phyloP scores from a whole-genome alignment of 306 rosid genomes.

The Vigna hirtella region DNA sequence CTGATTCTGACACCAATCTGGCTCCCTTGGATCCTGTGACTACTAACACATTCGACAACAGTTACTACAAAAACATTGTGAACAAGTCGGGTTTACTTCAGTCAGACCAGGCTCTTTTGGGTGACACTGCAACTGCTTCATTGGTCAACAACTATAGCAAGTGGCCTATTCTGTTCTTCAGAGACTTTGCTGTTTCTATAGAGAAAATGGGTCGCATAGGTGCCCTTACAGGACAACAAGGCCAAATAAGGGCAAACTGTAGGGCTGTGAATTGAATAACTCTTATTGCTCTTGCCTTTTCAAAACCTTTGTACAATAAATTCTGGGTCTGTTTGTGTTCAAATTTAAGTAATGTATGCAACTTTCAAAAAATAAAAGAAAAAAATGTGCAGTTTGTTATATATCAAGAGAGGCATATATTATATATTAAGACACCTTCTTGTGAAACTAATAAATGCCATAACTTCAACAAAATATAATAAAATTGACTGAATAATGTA shows the following conservation, averaged over 20 bases:
- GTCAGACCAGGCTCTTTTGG: slow-evolving; percentile 81
- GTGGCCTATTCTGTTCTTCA: slow-evolving; percentile 60
- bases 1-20: slow-evolving; percentile 67
- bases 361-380: too few relatives aligned
- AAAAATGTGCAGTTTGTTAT: too few relatives aligned
- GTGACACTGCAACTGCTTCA: slow-evolving; percentile 61
- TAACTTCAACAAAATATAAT: too few relatives aligned
- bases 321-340: background rate
- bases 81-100: slow-evolving; percentile 74
- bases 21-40: slow-evolving; percentile 68
- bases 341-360: background rate
- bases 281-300: background rate
- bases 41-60: slow-evolving; percentile 67
- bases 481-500: too few relatives aligned
- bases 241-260: slow-evolving; percentile 76
- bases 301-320: background rate
- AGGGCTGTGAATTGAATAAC: slow-evolving; percentile 59
- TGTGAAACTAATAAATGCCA: too few relatives aligned
- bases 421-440: too few relatives aligned
- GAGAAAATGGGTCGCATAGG: slow-evolving; percentile 78
- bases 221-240: slow-evolving; percentile 74
- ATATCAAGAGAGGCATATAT: too few relatives aligned
- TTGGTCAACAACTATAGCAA: slow-evolving; percentile 65
- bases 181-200: slow-evolving; percentile 73
- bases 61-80: slow-evolving; percentile 69